Evolutionary conservation across 2,329 filamentous ascomycete genomes (phyloP), one percentile per base, ranked within the genome.

Genomic region (Penicillium sp.): DNA sequence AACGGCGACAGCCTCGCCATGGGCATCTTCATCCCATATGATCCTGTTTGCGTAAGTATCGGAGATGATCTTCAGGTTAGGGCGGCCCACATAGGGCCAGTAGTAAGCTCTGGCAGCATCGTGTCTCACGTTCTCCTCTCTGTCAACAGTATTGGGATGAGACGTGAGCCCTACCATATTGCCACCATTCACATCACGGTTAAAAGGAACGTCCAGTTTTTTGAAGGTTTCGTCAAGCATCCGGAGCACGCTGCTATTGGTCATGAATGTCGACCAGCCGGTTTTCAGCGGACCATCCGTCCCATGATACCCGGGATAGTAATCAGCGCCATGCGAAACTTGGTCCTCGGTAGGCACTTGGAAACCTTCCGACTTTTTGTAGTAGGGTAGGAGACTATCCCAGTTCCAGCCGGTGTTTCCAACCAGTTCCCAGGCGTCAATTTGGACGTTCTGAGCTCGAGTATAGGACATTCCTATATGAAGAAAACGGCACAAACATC

Each of bases 91-190:
- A 35, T 65, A 52, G 0, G 71, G 69, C 45, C 60, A 71, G 45
- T 71, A 74, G 45, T 72, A 74, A 3, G 69, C 65, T 16, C 69
- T 56, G 3, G 67, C 70, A 11, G 71, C 67, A 51, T 74, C 71
- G 37, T 68, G 61, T n/a, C 71, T 64, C 4, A 68, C 52, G 38
- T 65, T 55, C 5, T 51, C 50, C 3, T 55, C 54, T 2, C 53
- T 36, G 41, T 73, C 58, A 10, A 71, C 25, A 2, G 68, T 74
- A 41, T 60, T 55, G 0, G 69, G 66, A 51, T 61, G 69, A 4
- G 63, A 43, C 12, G 58, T 60, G 39, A 68, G 68, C 4, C 72
- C 71, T 12, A 61, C 52, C 65, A 73, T 67, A 6, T 49, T 45
- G 14, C 72, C 70, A 4, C 59, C 60, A 42, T 73, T 70, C 2